Conservation (phyloP, 2,329 filamentous ascomycete species). For the Dothiorella sarmentorum region DNA sequence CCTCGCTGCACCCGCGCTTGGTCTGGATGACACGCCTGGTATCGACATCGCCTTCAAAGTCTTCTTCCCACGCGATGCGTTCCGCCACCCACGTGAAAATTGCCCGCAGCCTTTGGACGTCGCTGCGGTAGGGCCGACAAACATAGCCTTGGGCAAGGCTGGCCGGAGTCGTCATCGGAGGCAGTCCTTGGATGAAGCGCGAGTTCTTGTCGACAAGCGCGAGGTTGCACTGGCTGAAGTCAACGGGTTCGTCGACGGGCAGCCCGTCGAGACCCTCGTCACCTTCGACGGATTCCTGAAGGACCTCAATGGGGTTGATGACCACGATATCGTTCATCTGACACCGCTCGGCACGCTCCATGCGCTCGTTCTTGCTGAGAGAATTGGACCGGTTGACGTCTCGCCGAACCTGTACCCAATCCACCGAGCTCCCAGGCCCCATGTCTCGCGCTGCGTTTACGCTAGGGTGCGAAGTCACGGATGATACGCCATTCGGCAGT, state of each 20-base stretch:
- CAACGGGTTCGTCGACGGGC: conserved; percentile 75
- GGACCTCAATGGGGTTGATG: conserved; percentile 82
- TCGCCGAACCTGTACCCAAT: conserved; percentile 96
- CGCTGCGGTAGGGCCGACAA: conserved; percentile 89
- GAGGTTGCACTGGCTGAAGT: conserved; percentile 77
- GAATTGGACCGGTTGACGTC: conserved; percentile 96
- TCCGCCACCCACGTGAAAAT: conserved; percentile 99
- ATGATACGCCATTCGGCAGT: conserved; percentile 48
- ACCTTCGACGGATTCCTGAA: conserved; percentile 80
- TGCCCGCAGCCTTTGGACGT: conserved; percentile 85
- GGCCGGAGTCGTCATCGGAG: conserved; percentile 75
- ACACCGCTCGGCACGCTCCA: conserved; percentile 82
- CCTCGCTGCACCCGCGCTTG: conserved; percentile 79
- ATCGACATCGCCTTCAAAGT: conserved; percentile 82
- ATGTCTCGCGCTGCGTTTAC: conserved; percentile 60
- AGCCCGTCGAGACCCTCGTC: conserved; percentile 85
- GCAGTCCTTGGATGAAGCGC: conserved; percentile 80
- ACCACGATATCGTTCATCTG: conserved; percentile 92
- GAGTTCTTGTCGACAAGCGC: conserved; percentile 92
- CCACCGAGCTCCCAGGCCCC: conserved; percentile 58
- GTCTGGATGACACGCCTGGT: conserved; percentile 78
- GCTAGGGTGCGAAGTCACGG: conserved; percentile 40
- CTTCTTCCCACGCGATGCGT: conserved; percentile 91
- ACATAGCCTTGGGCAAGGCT: conserved; percentile 87
- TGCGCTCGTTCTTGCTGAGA: conserved; percentile 79